Evolutionary conservation across 192 early-diverging fungal genomes (phyloP).

Genomic region (Mortierella hygrophila): DNA sequence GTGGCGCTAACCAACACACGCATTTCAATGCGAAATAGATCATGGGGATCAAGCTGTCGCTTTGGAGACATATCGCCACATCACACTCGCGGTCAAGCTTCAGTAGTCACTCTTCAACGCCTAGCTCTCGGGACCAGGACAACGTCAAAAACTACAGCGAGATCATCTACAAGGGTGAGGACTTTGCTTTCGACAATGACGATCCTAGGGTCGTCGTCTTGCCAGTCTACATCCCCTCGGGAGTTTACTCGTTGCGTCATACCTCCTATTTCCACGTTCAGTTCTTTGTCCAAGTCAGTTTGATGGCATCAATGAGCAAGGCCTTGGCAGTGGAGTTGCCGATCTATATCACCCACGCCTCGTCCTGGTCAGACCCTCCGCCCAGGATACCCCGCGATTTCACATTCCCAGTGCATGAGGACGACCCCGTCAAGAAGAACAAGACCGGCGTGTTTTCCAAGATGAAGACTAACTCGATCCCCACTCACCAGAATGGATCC

Average conservation of each 20-base stretch:
- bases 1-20: no score
- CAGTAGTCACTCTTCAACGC: background rate
- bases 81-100: slow-evolving; percentile 8
- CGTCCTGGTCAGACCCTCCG: slow-evolving; percentile 53
- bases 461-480: slow-evolving; percentile 18
- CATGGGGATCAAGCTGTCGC: slow-evolving; percentile 52
- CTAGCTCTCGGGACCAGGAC: slow-evolving; percentile 31
- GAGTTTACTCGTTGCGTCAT: slow-evolving; percentile 48
- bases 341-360: slow-evolving; percentile 46
- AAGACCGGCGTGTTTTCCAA: slow-evolving; percentile 47
- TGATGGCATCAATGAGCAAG: slow-evolving; percentile 52
- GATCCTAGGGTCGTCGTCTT: slow-evolving; percentile 40
- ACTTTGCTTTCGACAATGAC: slow-evolving; percentile 42
- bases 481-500: background rate
- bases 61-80: slow-evolving; percentile 41
- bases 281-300: slow-evolving; percentile 50
- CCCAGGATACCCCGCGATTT: slow-evolving; percentile 50
- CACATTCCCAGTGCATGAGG: slow-evolving; percentile 38
- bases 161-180: slow-evolving; percentile 55
- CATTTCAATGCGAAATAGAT: slow-evolving; percentile 11
- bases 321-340: slow-evolving; percentile 44
- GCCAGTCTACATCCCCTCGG: slow-evolving; percentile 46
- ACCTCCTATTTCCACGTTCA: slow-evolving; percentile 37
- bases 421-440: slow-evolving; percentile 47
- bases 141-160: slow-evolving; percentile 49